phyloP scores from a whole-genome alignment of 2,329 filamentous ascomycete species.

The Penicillium sp. region DNA sequence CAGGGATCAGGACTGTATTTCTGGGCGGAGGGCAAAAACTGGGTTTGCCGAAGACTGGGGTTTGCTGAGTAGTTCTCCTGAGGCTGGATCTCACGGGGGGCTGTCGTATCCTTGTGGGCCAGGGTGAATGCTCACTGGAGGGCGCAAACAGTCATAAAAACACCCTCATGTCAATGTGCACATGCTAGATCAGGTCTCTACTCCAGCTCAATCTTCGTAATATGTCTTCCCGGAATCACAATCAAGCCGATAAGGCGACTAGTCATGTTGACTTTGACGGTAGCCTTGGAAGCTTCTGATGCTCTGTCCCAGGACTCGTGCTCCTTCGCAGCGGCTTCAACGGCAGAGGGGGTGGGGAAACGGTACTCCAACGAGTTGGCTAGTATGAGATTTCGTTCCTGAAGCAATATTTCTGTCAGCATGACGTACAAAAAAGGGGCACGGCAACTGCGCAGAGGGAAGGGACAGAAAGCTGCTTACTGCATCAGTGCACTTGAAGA shows the following conservation, averaged over 20 bases:
- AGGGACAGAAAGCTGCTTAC: conserved; percentile 54
- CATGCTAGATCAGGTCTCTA: conserved; percentile 48
- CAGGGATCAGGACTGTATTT: conserved; percentile 7
- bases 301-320: conserved; percentile 25
- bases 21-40: conserved; percentile 10
- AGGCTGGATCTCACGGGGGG: neutral
- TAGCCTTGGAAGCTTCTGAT: conserved; percentile 22
- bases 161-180: conserved; percentile 15
- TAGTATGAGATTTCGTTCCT: conserved; percentile 90
- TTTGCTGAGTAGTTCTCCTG: neutral
- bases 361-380: conserved; percentile 88
- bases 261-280: conserved; percentile 71
- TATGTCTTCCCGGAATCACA: conserved; percentile 83
- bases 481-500: conserved; percentile 93
- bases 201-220: conserved; percentile 87
- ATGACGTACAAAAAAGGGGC: neutral
- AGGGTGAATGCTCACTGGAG: conserved; percentile 17
- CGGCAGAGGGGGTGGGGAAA: conserved; percentile 62
- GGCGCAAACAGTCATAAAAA: neutral
- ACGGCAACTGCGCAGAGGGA: neutral
- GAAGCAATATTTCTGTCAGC: conserved; percentile 8
- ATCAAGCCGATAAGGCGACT: conserved; percentile 87
- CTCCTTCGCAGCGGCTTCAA: conserved; percentile 46
- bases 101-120: conserved; percentile 6
- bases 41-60: neutral